These are phyloP conservation scores for Inga laurina DNA, from an alignment of 306 rosid genomes.

Conservation along the genomic window DNA sequence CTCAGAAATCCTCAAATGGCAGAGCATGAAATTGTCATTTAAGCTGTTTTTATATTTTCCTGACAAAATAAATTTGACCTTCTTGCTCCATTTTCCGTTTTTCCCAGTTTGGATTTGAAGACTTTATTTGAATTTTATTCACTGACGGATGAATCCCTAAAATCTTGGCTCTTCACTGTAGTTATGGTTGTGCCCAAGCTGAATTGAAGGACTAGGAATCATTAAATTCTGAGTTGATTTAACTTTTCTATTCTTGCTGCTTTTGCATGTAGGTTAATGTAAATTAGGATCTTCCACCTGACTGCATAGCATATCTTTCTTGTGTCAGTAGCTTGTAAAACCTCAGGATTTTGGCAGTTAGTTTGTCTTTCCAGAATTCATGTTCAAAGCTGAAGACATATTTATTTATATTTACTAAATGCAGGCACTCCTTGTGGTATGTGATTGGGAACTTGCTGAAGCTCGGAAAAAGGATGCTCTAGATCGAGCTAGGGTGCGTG, in stretches of 20 bases:
- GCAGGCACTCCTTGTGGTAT: conserved; percentile 90
- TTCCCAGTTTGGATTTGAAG: neutral
- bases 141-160: neutral
- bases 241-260: neutral
- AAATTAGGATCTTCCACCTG: neutral
- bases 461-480: conserved; percentile 87
- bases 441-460: conserved; percentile 97
- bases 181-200: neutral
- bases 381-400: conserved; percentile 27
- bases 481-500: conserved; percentile 97
- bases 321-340: conserved; percentile 23
- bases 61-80: neutral
- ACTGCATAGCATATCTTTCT: neutral
- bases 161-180: neutral
- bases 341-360: conserved; percentile 12
- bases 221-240: neutral
- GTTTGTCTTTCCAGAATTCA: conserved; percentile 15
- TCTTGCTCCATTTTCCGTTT: neutral
- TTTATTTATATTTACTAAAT: conserved; percentile 35
- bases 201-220: neutral
- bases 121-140: neutral
- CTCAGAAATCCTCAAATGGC: neutral
- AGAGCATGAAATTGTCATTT: neutral
- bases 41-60: neutral
- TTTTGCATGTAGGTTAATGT: neutral